phyloP scores from a whole-genome alignment of 2,329 filamentous ascomycete species.

The Fusarium clavum region DNA sequence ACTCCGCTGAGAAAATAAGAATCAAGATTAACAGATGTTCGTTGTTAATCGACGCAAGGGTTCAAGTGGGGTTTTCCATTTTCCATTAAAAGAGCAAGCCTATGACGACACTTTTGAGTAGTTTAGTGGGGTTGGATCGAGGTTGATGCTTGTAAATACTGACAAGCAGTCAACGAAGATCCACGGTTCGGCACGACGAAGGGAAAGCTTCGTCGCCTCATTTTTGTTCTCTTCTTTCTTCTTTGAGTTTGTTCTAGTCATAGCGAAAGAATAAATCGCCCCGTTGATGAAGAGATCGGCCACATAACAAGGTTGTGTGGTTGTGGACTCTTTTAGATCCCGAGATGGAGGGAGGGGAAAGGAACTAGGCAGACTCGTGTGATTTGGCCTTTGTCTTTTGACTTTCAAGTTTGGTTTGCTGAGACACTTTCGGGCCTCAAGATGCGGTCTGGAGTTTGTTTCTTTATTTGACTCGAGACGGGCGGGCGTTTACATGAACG shows the following conservation, averaged over 20 bases:
- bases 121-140: constrained; percentile 12
- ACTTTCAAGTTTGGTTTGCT: background rate
- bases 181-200: constrained; percentile 32
- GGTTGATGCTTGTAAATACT: background rate
- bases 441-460: background rate
- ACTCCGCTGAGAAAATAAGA: constrained; percentile 18
- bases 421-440: constrained; percentile 4
- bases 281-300: constrained; percentile 32
- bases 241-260: constrained; percentile 11
- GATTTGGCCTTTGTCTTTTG: constrained; percentile 22
- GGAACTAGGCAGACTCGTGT: constrained; percentile 21
- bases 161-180: constrained; percentile 1
- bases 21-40: constrained; percentile 25
- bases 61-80: constrained; percentile 26
- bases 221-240: background rate
- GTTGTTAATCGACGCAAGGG: constrained; percentile 27
- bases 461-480: constrained; percentile 7
- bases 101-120: constrained; percentile 39
- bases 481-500: constrained; percentile 25
- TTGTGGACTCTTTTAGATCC: constrained; percentile 18
- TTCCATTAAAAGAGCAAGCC: constrained; percentile 7
- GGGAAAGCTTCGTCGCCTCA: constrained; percentile 30
- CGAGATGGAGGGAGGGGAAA: constrained; percentile 29
- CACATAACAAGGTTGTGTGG: constrained; percentile 8
- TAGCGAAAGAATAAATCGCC: constrained; percentile 9